A percentile compares a stretch with the other conserved stretches of the same genome.
These are phyloP conservation scores for Agaricus blazei DNA, from an alignment of 768 basidiomycete species.

Conservation along the genomic window DNA sequence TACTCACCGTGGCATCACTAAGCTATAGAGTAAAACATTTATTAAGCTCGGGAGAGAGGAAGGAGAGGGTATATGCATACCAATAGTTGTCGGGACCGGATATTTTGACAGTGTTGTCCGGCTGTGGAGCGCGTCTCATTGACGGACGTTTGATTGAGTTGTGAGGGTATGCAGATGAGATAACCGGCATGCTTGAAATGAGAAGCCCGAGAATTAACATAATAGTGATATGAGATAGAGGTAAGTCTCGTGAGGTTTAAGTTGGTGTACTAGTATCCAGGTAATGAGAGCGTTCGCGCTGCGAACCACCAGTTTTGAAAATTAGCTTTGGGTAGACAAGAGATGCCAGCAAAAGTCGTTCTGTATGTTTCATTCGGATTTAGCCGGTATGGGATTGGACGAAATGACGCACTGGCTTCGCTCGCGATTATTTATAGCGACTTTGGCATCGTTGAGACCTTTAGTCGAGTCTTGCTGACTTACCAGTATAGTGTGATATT, in stretches of 20 bases:
- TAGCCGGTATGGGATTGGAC: too few species aligned
- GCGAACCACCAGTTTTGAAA: too few species aligned
- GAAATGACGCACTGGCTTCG: too few species aligned
- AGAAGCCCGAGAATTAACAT: background rate
- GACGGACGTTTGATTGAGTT: background rate
- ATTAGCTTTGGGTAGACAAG: too few species aligned
- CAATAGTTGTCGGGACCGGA: slow-evolving; percentile 37
- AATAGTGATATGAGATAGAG: background rate
- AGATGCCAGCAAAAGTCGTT: too few species aligned
- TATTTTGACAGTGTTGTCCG: slow-evolving; percentile 48
- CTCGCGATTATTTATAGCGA: too few species aligned
- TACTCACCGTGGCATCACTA: slow-evolving; percentile 42
- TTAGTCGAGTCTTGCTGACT: too few species aligned
- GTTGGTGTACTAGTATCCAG: background rate
- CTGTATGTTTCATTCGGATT: too few species aligned
- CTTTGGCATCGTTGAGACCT: too few species aligned
- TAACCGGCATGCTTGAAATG: background rate
- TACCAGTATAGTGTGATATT: too few species aligned
- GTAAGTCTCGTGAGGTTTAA: background rate
- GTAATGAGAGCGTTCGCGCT: background rate
- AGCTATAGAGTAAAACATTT: slow-evolving; percentile 19
- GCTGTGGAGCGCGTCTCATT: slow-evolving; percentile 16
- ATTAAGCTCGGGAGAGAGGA: background rate
- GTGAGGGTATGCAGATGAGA: background rate
- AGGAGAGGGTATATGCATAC: slow-evolving; percentile 23